These are phyloP conservation scores for Hericium erinaceus DNA, from an alignment of 768 basidiomycete genomes.

Conservation along the genomic window DNA sequence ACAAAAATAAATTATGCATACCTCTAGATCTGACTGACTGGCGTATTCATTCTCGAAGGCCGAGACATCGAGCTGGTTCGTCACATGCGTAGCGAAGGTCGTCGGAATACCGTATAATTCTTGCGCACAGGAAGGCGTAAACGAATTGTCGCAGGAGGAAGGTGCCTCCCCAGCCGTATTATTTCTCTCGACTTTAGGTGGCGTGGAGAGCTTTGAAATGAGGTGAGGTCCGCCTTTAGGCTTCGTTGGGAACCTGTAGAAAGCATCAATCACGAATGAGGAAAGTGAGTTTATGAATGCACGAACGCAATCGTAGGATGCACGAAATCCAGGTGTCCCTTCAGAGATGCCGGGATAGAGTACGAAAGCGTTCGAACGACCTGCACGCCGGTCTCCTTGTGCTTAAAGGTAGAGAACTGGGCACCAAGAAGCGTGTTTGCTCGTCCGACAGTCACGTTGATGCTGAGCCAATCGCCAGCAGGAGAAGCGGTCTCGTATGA, in stretches of 20 bases:
- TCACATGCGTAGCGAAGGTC: slow-evolving; percentile 17
- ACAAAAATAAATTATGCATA: slow-evolving; percentile 1
- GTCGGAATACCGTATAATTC: slow-evolving; percentile 28
- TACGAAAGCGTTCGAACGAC: slow-evolving; percentile 2
- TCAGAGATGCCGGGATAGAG: slow-evolving; percentile 5
- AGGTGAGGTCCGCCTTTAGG: neutral
- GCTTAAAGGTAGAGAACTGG: neutral
- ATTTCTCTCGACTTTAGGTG: neutral
- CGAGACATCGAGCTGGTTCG: slow-evolving; percentile 22
- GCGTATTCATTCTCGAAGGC: slow-evolving; percentile 24
- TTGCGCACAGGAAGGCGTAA: slow-evolving; percentile 24
- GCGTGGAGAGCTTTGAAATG: neutral
- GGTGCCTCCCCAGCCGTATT: neutral
- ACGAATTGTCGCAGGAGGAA: neutral
- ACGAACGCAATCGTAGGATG: slow-evolving; percentile 14
- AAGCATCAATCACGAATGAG: neutral
- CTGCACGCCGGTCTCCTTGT: slow-evolving; percentile 5
- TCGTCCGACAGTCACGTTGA: slow-evolving; percentile 18
- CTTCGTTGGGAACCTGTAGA: neutral
- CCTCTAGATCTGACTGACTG: slow-evolving; percentile 20
- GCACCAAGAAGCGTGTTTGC: slow-evolving; percentile 14
- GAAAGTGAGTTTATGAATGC: neutral
- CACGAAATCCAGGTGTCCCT: slow-evolving; percentile 12
- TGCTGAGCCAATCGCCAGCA: slow-evolving; percentile 22
- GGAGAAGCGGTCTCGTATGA: slow-evolving; percentile 16